These are phyloP conservation scores for Lathyrus tuberosus DNA, from an alignment of 306 rosid genomes.

Conservation along the genomic window DNA sequence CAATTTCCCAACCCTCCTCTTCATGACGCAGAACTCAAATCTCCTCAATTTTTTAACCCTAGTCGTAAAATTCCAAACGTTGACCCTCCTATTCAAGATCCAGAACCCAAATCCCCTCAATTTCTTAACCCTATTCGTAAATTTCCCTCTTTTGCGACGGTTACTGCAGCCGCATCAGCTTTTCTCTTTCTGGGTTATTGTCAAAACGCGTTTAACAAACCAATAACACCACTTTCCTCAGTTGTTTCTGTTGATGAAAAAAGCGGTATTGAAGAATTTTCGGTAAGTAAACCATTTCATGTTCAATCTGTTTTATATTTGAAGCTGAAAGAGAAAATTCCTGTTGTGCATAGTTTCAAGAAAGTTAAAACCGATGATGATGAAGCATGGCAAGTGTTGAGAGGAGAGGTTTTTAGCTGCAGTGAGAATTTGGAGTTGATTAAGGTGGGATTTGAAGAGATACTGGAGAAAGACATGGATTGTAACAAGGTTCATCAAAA, in stretches of 20 bases:
- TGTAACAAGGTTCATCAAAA: constrained; percentile 37
- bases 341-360: constrained; percentile 40
- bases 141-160: constrained; percentile 14
- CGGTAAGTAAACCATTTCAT: constrained; percentile 1
- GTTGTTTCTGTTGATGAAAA: constrained; percentile 22
- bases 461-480: constrained; percentile 44
- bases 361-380: constrained; percentile 34
- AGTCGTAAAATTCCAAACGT: neutral
- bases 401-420: constrained; percentile 42
- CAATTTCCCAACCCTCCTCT: constrained; percentile 1
- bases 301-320: constrained; percentile 21
- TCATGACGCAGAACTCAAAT: constrained; percentile 10
- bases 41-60: neutral
- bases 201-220: constrained; percentile 15
- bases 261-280: neutral
- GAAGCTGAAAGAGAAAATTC: constrained; percentile 44
- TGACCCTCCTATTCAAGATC: neutral
- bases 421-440: constrained; percentile 41
- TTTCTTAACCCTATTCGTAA: neutral
- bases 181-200: constrained; percentile 38
- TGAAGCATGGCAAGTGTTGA: constrained; percentile 46
- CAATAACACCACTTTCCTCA: constrained; percentile 13
- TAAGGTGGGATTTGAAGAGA: constrained; percentile 49
- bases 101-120: constrained; percentile 19
- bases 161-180: constrained; percentile 45